Base-by-base conservation (phyloP, 225 moss, liverwort and hornwort genomes). In the Climacium dendroides region DNA sequence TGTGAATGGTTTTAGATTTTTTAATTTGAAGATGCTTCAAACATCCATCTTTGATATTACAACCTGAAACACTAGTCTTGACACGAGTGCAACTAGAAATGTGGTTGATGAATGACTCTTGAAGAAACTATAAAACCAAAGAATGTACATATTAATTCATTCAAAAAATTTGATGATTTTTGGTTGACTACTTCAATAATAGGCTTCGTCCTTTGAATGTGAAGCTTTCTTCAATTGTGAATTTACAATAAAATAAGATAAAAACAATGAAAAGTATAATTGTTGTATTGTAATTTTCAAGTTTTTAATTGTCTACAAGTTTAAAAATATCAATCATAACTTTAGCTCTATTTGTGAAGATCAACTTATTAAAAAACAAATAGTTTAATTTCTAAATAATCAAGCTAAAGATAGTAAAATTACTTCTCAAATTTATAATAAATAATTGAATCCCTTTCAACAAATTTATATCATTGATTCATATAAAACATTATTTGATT, bases 1-100 rank as follows among this genome's bases (percentile, higher is more conserved):
- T 47, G 29, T 2, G 3, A 47, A 73, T 7, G 7, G 1, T 30
- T 30, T 30, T 48, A 47, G 25, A 0, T 8, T 70, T 39, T 69
- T 25, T 1, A 37, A 2, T 17, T 29, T 45, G 9, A 72, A 72
- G 45, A 43, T 45, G 28, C 28, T 25, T 45, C 19, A 47, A 47
- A 70, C 2, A 5, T 41, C 3, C 25, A 9, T 25, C 3, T 41
- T 4, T 25, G 3, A 1, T 70, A 25, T 41, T 70, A 25, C 15
- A 2, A 70, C 14, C 1, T 0, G 8, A 1, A 25, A 70, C n/a
- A n/a, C n/a, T n/a, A n/a, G n/a, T n/a, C n/a, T n/a, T n/a, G n/a
- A 47, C 7, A 10, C 6, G 0, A 11, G 6, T 11, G 19, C 19
- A 74, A 11, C 2, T 4, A 12, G 7, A 47, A 47, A 12, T 19